phyloP scores from a whole-genome alignment of 805 yeast species.

The Starmerella potacharoeniae region DNA sequence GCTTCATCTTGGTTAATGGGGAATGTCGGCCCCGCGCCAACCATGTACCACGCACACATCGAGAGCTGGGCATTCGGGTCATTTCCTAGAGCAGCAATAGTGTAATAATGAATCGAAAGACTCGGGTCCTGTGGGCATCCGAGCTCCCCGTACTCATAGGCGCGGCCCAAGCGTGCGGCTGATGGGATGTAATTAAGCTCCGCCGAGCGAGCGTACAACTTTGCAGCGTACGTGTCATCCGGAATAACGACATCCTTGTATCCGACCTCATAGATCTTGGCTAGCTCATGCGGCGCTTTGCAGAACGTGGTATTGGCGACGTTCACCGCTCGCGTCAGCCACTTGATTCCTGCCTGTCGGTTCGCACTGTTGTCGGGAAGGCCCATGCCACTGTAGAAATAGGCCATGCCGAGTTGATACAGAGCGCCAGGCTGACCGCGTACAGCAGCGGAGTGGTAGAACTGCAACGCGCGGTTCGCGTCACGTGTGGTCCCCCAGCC shows the following conservation, averaged over 20 bases:
- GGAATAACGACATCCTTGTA: constrained; percentile 77
- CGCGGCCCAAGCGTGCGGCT: constrained; percentile 65
- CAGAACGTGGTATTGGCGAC: constrained; percentile 73
- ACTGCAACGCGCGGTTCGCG: constrained; percentile 73
- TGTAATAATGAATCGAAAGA: constrained; percentile 81
- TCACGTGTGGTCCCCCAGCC: constrained; percentile 89
- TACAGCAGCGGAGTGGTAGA: constrained; percentile 73
- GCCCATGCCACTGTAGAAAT: constrained; percentile 79
- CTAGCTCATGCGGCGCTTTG: constrained; percentile 92
- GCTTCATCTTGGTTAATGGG: constrained; percentile 74
- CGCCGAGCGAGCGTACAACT: constrained; percentile 77
- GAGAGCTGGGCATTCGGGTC: constrained; percentile 86
- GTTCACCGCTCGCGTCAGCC: constrained; percentile 81
- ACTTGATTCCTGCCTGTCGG: constrained; percentile 78
- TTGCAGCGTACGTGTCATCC: constrained; percentile 74
- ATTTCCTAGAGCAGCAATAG: constrained; percentile 79
- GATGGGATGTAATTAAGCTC: constrained; percentile 76
- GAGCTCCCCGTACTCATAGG: constrained; percentile 66
- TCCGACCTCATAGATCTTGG: constrained; percentile 71
- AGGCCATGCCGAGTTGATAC: constrained; percentile 81
- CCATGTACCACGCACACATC: constrained; percentile 91
- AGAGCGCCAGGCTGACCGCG: constrained; percentile 94
- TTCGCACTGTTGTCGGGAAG: constrained; percentile 50
- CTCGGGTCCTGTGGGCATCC: constrained; percentile 67
- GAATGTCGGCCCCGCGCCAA: constrained; percentile 78